Evolutionary conservation across 495 filamentous ascomycete species (phyloP).

Genomic region (Penicillium herquei): DNA sequence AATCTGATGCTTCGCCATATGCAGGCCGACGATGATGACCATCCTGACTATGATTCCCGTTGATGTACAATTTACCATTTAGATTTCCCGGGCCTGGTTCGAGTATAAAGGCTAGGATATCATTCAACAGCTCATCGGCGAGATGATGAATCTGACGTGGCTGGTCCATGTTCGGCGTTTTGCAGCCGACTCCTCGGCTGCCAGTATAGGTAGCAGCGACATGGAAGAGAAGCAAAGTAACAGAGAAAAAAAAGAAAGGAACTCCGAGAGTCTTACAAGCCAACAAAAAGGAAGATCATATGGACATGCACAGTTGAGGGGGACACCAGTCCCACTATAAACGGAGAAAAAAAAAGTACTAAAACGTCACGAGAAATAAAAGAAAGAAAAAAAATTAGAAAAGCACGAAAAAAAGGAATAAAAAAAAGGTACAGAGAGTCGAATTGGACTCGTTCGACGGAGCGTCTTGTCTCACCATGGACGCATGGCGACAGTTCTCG

Average conservation of each 20-base stretch:
- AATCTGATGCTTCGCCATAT: slow-evolving; percentile 35
- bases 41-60: slow-evolving; percentile 2
- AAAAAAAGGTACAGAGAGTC: slow-evolving; percentile 5
- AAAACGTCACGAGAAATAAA: slow-evolving; percentile 5
- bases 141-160: slow-evolving; percentile 47
- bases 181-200: slow-evolving; percentile 40
- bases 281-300: slow-evolving; percentile 5
- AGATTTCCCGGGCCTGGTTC: slow-evolving; percentile 8
- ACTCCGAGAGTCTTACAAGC: slow-evolving; percentile 5
- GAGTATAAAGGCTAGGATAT: slow-evolving; percentile 47
- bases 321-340: slow-evolving; percentile 9
- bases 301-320: slow-evolving; percentile 6
- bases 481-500: slow-evolving; percentile 18
- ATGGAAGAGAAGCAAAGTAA: slow-evolving; percentile 31
- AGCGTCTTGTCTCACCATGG: slow-evolving; percentile 27
- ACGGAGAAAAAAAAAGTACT: neutral
- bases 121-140: slow-evolving; percentile 60
- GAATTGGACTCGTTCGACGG: slow-evolving; percentile 5
- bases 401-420: slow-evolving; percentile 4
- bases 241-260: slow-evolving; percentile 8
- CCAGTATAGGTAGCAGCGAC: slow-evolving; percentile 34
- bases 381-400: neutral
- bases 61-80: neutral
- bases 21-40: neutral
- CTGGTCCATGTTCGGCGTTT: slow-evolving; percentile 36